phyloP scores from a whole-genome alignment of 768 basidiomycete genomes.

The Tricholomella constricta region DNA sequence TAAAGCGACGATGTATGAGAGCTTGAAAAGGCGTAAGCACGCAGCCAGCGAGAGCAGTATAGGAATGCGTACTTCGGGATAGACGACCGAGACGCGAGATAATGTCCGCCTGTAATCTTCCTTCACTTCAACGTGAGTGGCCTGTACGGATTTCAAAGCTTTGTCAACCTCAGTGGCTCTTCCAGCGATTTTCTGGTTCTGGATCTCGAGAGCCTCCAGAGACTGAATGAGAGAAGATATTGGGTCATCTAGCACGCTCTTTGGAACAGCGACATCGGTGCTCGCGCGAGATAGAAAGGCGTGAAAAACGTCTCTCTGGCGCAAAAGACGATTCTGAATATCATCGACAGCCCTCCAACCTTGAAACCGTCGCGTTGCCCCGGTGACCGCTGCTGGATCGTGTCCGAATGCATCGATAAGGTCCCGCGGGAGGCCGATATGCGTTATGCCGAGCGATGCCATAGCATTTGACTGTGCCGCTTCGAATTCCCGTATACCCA shows the following conservation, averaged over 20 bases:
- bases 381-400: conserved; percentile 76
- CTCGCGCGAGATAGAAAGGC: conserved; percentile 42
- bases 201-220: conserved; percentile 50
- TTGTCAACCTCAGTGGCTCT: conserved; percentile 53
- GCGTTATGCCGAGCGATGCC: conserved; percentile 46
- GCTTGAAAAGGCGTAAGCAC: conserved; percentile 35
- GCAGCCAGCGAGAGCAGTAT: neutral
- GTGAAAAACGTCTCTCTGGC: conserved; percentile 58
- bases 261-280: conserved; percentile 23
- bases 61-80: conserved; percentile 62
- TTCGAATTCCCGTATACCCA: conserved; percentile 67
- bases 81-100: conserved; percentile 70
- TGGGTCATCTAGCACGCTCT: conserved; percentile 55
- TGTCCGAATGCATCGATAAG: conserved; percentile 74
- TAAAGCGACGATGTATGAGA: conserved; percentile 67
- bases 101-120: conserved; percentile 63
- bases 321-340: conserved; percentile 60
- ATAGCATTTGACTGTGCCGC: conserved; percentile 53
- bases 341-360: conserved; percentile 81
- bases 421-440: conserved; percentile 58
- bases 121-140: conserved; percentile 58
- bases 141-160: conserved; percentile 54
- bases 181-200: conserved; percentile 43
- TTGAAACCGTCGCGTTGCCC: conserved; percentile 57
- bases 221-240: conserved; percentile 51